phyloP scores from a whole-genome alignment of 306 rosid genomes.

The Cucumis sativus region DNA sequence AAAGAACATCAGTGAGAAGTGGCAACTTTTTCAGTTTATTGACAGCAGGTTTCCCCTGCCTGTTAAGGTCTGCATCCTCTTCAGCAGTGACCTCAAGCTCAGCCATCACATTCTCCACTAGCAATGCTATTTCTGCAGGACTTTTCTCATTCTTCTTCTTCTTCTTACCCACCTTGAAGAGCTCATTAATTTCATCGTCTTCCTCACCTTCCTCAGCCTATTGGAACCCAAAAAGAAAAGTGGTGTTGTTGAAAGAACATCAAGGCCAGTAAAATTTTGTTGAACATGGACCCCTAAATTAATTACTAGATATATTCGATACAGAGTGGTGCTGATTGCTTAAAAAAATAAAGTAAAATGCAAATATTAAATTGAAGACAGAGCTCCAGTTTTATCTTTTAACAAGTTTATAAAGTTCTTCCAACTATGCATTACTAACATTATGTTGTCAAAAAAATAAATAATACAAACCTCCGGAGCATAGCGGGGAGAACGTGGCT shows the following conservation, averaged over 20 bases:
- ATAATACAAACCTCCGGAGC: slow-evolving; percentile 59
- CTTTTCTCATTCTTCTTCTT: slow-evolving; percentile 77
- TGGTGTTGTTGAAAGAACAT: neutral
- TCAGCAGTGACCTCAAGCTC: slow-evolving; percentile 95
- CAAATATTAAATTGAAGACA: neutral
- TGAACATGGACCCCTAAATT: neutral
- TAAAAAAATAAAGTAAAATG: neutral
- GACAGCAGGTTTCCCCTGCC: slow-evolving; percentile 76
- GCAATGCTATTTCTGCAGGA: slow-evolving; percentile 82
- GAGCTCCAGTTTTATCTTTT: neutral
- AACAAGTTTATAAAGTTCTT: neutral
- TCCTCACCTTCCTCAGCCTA: slow-evolving; percentile 95
- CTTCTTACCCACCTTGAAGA: slow-evolving; percentile 75
- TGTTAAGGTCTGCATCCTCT: slow-evolving; percentile 85
- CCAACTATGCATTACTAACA: neutral
- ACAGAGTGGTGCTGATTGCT: neutral
- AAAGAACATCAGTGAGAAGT: slow-evolving; percentile 77
- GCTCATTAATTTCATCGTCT: slow-evolving; percentile 59
- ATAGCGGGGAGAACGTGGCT: slow-evolving; percentile 55
- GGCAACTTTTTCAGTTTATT: slow-evolving; percentile 80
- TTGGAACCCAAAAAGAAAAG: slow-evolving; percentile 7
- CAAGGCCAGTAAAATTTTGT: neutral
- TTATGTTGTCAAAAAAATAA: neutral
- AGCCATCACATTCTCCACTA: slow-evolving; percentile 95
- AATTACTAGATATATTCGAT: neutral